Percentiles rank a stretch among this genome's conserved stretches.
phyloP scores from a whole-genome alignment of 2,329 filamentous ascomycete genomes.

The Aspergillus sclerotialis region DNA sequence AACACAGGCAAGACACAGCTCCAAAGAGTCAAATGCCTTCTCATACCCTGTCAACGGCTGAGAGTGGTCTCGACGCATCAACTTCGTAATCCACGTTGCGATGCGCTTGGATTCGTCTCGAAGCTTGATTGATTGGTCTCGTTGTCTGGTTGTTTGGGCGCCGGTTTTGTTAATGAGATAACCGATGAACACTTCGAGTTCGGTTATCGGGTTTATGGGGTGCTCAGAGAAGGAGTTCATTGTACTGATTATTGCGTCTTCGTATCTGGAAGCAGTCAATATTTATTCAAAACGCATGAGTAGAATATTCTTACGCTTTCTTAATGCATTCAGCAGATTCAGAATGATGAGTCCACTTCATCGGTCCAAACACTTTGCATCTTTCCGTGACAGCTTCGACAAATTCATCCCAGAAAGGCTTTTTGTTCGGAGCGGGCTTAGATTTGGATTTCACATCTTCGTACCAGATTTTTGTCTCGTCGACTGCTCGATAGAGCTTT shows the following conservation, averaged over 20 bases:
- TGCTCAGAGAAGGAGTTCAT: slow-evolving; percentile 41
- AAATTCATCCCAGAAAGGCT: slow-evolving; percentile 10
- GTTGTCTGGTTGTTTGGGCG: slow-evolving; percentile 29
- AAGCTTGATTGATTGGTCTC: slow-evolving; percentile 36
- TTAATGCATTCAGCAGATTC: slow-evolving; percentile 10
- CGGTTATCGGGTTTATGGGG: slow-evolving; percentile 37
- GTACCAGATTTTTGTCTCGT: slow-evolving; percentile 57
- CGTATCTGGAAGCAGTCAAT: slow-evolving; percentile 38
- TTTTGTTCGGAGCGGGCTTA: slow-evolving; percentile 2
- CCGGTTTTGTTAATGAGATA: slow-evolving; percentile 48
- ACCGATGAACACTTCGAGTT: slow-evolving; percentile 52
- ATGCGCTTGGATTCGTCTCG: slow-evolving; percentile 36
- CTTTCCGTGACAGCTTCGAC: slow-evolving; percentile 3
- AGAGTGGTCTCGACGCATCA: slow-evolving; percentile 5
- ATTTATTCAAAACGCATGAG: neutral
- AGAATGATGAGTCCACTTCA: slow-evolving; percentile 7
- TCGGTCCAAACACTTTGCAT: slow-evolving; percentile 5
- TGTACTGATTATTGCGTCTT: slow-evolving; percentile 43
- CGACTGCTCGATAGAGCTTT: slow-evolving; percentile 61
- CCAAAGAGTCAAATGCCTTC: slow-evolving; percentile 5
- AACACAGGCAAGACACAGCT: slow-evolving; percentile 11
- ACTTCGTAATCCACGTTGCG: slow-evolving; percentile 8
- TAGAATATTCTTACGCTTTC: slow-evolving; percentile 2
- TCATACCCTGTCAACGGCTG: slow-evolving; percentile 3
- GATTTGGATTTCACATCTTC: slow-evolving; percentile 8